Conservation (phyloP, 805 yeast species). For the Cyberlindnera mrakii region DNA sequence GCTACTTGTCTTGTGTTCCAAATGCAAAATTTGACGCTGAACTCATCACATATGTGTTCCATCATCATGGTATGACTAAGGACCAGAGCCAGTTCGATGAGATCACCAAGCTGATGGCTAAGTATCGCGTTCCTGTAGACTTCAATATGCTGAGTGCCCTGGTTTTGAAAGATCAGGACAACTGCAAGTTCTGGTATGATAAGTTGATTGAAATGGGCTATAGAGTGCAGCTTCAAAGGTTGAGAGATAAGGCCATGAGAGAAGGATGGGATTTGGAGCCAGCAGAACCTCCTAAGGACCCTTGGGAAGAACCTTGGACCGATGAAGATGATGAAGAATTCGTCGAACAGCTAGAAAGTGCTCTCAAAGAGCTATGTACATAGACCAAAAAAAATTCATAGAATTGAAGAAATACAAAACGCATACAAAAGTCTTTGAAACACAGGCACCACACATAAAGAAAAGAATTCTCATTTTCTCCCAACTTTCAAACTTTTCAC, state of each 20-base stretch:
- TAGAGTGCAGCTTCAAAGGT: background rate
- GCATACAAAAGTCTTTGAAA: background rate
- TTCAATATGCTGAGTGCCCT: slow-evolving; percentile 12
- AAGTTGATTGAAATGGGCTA: slow-evolving; percentile 8
- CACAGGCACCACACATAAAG: slow-evolving; percentile 2
- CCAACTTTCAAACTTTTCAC: slow-evolving; percentile 87
- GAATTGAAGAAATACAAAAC: background rate
- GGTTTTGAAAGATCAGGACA: slow-evolving; percentile 6
- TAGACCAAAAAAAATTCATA: background rate
- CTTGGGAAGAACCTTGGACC: background rate
- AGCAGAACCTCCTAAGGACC: background rate
- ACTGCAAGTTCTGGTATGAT: slow-evolving; percentile 9
- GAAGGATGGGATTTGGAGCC: slow-evolving; percentile 7
- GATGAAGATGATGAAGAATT: slow-evolving; percentile 7
- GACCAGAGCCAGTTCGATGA: slow-evolving; percentile 3
- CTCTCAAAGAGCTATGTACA: slow-evolving; percentile 3
- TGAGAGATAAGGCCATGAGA: slow-evolving; percentile 4
- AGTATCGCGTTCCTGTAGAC: slow-evolving; percentile 8
- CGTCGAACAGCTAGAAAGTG: slow-evolving; percentile 4
- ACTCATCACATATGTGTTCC: slow-evolving; percentile 6
- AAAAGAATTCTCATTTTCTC: slow-evolving; percentile 20
- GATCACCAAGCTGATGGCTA: slow-evolving; percentile 9
- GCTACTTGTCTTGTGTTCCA: slow-evolving; percentile 4
- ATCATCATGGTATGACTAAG: slow-evolving; percentile 8
- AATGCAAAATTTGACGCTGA: slow-evolving; percentile 4